Base-by-base conservation (phyloP, 2,329 filamentous ascomycete genomes). In the Thielaviopsis cerberus region DNA sequence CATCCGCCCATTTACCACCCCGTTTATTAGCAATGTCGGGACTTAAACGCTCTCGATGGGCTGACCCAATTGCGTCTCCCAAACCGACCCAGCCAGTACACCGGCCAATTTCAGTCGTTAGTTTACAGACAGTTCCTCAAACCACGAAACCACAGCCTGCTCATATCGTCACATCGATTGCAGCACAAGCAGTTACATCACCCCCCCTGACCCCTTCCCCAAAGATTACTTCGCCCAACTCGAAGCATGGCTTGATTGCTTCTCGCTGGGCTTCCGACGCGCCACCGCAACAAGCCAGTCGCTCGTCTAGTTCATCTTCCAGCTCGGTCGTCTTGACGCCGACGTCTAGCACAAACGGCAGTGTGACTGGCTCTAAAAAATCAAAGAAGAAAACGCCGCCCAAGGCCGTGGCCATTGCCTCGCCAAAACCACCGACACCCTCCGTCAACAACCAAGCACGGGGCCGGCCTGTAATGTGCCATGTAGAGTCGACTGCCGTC, bases 221-320 rank as follows among this genome's bases (percentile, higher is more conserved):
- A 25, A 30, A 11, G n/a, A n/a, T n/a, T 17, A 13, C 22, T 34
- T 5, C 4, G n/a, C 41, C 54, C 3, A 48, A n/a, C 1, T 20
- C 41, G n/a, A 30, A 20, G 23, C n/a, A 17, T 17, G 55, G 52
- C 23, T 34, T 60, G 11, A 20, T 24, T 22, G 55, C 41, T 24
- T 60, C 59, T n/a, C 55, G 59, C n/a, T 60, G 59, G 59, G 59
- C 59, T 5, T 58, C 41, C 4, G 41, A 22, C 17, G 4, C 20
- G n/a, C n/a, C 55, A 22, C 26, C 53, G 5, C 50, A 30, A n/a
- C 17, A 48, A 17, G 34, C 25, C 25, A 17, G 26, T 23, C 22
- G 41, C 22, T 24, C 54, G n/a, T 26, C 34, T 34, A 27, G 25
- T 8, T 8, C 15, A 5, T n/a, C 10, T 7, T 20, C n/a, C 37